Percentiles rank a stretch among this genome's conserved stretches.
Conservation (phyloP, 148 eudicot species). For the Diospyros kaki region DNA sequence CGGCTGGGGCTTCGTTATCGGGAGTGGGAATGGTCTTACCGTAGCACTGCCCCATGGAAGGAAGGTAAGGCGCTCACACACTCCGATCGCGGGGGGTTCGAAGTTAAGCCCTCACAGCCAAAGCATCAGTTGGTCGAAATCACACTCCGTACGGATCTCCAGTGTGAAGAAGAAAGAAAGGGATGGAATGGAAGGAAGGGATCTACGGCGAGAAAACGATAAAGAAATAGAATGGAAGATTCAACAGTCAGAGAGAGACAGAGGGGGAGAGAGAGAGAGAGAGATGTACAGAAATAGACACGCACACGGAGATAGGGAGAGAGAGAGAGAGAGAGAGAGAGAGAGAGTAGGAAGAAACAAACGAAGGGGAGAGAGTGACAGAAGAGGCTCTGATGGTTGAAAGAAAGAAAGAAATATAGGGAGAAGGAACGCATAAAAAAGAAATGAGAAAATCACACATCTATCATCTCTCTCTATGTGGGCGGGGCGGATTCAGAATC, state of each 20-base stretch:
- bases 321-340: conserved; percentile 5
- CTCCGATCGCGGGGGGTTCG: conserved; percentile 17
- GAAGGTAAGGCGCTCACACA: not conserved
- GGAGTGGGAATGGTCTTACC: conserved; percentile 47
- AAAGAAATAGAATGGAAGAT: conserved; percentile 30
- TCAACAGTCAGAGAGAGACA: conserved; percentile 6
- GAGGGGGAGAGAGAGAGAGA: conserved; percentile 5
- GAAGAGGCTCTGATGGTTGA: too few species aligned
- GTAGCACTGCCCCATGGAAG: conserved; percentile 71
- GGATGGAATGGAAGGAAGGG: not conserved
- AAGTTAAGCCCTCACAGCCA: not conserved
- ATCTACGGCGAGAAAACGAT: conserved; percentile 26
- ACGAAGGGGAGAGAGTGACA: not conserved
- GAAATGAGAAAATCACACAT: too few species aligned
- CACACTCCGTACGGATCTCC: conserved; percentile 11
- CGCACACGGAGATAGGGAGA: not conserved
- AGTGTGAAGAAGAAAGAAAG: conserved; percentile 7
- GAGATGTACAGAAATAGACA: not conserved
- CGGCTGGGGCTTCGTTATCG: conserved; percentile 20
- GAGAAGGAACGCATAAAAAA: too few species aligned
- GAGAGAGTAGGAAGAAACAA: conserved; percentile 7
- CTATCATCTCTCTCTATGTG: too few species aligned
- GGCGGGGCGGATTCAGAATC: too few species aligned
- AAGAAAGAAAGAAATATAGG: too few species aligned
- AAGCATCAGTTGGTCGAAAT: conserved; percentile 20